phyloP scores from a whole-genome alignment of 2,329 filamentous ascomycete species.

The Ophiostoma ulmi region DNA sequence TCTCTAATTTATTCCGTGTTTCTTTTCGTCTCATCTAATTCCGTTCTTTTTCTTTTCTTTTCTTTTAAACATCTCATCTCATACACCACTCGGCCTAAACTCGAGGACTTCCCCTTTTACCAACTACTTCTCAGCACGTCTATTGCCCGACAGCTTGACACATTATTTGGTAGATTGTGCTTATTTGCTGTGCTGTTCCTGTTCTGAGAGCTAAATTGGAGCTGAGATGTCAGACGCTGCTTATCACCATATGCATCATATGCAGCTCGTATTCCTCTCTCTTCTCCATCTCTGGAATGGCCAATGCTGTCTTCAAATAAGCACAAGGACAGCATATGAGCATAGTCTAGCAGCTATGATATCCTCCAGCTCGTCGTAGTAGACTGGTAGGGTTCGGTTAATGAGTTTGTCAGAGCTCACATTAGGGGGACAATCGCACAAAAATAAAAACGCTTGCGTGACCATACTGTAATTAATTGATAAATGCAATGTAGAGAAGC shows the following conservation, averaged over 20 bases:
- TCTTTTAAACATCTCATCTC: not conserved
- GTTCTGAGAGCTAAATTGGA: not conserved
- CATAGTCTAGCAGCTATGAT: not conserved
- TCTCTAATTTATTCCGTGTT: not conserved
- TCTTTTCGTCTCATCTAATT: not conserved
- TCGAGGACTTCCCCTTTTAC: not conserved
- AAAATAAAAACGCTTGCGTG: no score
- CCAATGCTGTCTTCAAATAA: not conserved
- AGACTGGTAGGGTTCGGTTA: not conserved
- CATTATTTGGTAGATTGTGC: not conserved
- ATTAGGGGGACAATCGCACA: no score
- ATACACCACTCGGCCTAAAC: not conserved
- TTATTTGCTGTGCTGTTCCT: not conserved
- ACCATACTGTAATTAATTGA: no score
- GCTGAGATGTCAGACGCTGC: conserved; percentile 5
- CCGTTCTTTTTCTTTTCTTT: not conserved
- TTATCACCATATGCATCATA: not conserved
- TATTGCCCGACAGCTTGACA: not conserved
- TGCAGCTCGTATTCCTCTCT: not conserved
- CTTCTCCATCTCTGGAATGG: not conserved
- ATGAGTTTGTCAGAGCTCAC: not conserved
- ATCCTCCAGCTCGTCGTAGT: not conserved
- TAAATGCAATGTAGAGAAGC: not conserved
- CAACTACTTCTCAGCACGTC: not conserved
- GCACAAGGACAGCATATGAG: not conserved